phyloP scores from a whole-genome alignment of 1,284 basidiomycete species.

The Leccinum griseonigrum region DNA sequence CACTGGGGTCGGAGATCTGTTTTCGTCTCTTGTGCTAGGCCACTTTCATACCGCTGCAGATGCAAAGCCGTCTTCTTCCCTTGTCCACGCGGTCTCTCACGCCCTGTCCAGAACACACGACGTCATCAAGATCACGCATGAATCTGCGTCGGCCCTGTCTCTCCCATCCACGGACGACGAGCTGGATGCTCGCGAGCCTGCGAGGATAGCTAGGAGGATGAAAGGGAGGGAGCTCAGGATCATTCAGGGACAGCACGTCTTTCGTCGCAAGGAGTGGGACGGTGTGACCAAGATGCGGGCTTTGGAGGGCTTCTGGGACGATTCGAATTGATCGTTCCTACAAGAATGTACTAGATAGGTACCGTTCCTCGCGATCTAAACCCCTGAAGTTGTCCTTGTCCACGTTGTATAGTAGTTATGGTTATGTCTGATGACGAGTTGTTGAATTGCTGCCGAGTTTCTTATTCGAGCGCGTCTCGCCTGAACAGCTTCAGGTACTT shows the following conservation, averaged over 20 bases:
- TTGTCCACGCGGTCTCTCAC: constrained; percentile 54
- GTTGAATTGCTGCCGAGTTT: no score
- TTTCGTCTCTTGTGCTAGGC: constrained; percentile 89
- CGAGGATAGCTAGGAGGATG: constrained; percentile 70
- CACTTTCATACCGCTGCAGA: constrained; percentile 53
- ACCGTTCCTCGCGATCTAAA: neutral
- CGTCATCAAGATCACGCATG: constrained; percentile 74
- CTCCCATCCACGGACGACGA: constrained; percentile 75
- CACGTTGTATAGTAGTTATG: no score
- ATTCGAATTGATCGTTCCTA: constrained; percentile 6
- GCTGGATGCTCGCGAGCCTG: constrained; percentile 61
- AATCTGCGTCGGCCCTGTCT: constrained; percentile 42
- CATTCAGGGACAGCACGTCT: constrained; percentile 69
- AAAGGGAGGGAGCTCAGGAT: constrained; percentile 79
- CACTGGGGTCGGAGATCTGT: constrained; percentile 95
- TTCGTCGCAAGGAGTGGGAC: constrained; percentile 35
- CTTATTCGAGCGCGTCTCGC: no score
- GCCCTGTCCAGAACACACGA: constrained; percentile 85
- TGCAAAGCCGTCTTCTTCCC: constrained; percentile 17
- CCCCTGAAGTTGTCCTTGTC: no score
- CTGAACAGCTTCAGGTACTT: neutral
- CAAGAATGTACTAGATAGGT: neutral
- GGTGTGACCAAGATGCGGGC: constrained; percentile 33
- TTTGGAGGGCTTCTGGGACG: constrained; percentile 43
- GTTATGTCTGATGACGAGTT: no score